Conservation (phyloP, 2,329 filamentous ascomycete species). For the Penicillium sp. region DNA sequence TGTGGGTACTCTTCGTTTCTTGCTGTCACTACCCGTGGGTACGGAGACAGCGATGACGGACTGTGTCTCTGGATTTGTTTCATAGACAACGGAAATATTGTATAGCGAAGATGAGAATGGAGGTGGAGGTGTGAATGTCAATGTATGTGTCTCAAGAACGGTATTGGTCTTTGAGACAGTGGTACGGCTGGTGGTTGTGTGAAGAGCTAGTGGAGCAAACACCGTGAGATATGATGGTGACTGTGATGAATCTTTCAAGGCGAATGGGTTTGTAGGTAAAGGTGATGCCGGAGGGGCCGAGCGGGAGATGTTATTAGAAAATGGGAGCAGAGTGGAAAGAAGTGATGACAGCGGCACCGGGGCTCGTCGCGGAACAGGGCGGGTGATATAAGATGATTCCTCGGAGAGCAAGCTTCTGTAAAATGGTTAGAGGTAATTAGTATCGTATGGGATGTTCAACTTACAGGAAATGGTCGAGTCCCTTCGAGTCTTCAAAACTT, state of each 20-base stretch:
- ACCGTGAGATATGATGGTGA: conserved; percentile 68
- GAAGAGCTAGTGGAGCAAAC: conserved; percentile 67
- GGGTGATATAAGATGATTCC: conserved; percentile 26
- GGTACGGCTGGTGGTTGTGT: conserved; percentile 28
- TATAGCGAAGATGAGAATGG: conserved; percentile 38
- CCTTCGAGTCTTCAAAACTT: conserved; percentile 33
- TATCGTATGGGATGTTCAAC: conserved; percentile 10
- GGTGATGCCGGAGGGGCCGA: conserved; percentile 32
- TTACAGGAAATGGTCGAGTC: conserved; percentile 35
- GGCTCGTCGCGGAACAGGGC: conserved; percentile 20
- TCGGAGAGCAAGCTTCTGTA: conserved; percentile 32
- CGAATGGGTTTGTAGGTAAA: conserved; percentile 64
- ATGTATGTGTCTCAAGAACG: conserved; percentile 34
- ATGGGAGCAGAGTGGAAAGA: conserved; percentile 44
- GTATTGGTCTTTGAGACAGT: conserved; percentile 15
- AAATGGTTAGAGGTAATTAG: not conserved
- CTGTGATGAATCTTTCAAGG: conserved; percentile 53
- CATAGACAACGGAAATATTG: conserved; percentile 34
- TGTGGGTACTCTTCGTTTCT: conserved; percentile 28
- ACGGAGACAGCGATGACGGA: conserved; percentile 34
- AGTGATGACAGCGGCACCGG: conserved; percentile 34
- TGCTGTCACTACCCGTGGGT: conserved; percentile 14
- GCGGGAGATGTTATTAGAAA: conserved; percentile 31
- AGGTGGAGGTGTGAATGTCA: conserved; percentile 37
- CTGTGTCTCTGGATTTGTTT: conserved; percentile 37